Base-by-base conservation (phyloP, 306 rosid genomes). In the Ceratonia siliqua region DNA sequence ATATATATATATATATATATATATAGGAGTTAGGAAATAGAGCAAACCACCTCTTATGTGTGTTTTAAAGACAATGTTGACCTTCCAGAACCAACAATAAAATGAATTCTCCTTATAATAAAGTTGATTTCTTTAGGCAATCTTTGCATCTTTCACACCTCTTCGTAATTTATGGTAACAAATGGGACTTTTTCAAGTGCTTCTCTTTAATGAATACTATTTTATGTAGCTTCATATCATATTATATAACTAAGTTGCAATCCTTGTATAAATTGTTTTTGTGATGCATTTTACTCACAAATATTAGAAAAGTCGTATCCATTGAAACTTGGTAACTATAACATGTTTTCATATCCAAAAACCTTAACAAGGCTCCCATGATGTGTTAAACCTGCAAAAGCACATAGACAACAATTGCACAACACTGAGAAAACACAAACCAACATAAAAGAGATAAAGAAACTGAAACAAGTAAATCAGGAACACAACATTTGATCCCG, bases 121-220 rank as follows among this genome's bases (percentile, higher is more conserved):
- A 5, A 43, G 61, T 48, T 28, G 5, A 17, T 53, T 52, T 70
- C 75, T 14, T 36, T n/a, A n/a, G 72, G 54, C 72, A 50, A 21
- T 50, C 32, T 75, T 63, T 75, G 22, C 33, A 43, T 56, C 55
- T 54, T 46, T 24, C 32, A 46, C 78, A 7, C 24, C 6, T 58
- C 46, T 49, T 70, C 38, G n/a, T 38, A 13, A 42, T 59, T 57
- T 14, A 32, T 57, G 25, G 61, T 14, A 18, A 45, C 42, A n/a
- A 22, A 21, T 25, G 36, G 1, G 28, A 53, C 14, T 69, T 21
- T 35, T 33, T 1, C 2, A 7, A 48, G 15, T 9, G n/a, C 32
- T 45, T 25, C 8, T 33, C 8, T n/a, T 46, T 48, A 10, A 27
- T 48, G 35, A 63, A 39, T 17, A 6, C n/a, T n/a, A n/a, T 28